Conservation (phyloP, 352 stramenopile species). For the Phytophthora idaei region DNA sequence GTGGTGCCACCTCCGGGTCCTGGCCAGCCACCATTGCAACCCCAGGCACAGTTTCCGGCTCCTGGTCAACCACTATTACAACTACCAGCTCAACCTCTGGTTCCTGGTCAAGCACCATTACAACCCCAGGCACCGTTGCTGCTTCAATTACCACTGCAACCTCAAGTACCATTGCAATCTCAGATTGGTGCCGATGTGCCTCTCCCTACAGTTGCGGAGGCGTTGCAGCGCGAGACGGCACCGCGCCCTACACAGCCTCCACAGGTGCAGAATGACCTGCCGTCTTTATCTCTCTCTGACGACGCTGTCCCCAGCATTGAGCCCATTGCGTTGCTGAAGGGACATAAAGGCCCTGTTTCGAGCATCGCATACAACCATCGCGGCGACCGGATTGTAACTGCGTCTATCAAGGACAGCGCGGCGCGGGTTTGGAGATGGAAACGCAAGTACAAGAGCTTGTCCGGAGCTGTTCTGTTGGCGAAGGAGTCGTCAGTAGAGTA, state of each 20-base stretch:
- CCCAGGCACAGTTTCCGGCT: background rate
- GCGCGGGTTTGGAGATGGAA: constrained; percentile 72
- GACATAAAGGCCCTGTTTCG: constrained; percentile 93
- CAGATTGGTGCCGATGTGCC: constrained; percentile 16
- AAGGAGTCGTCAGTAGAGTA: constrained; percentile 49
- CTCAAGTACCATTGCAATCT: constrained; percentile 8
- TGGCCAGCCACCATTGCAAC: constrained; percentile 13
- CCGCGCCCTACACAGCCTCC: constrained; percentile 51
- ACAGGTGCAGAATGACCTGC: constrained; percentile 56
- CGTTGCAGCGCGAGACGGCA: constrained; percentile 24
- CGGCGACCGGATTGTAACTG: constrained; percentile 93
- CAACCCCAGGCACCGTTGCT: constrained; percentile 10
- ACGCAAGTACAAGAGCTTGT: constrained; percentile 63
- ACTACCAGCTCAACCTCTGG: background rate
- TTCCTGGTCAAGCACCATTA: constrained; percentile 3
- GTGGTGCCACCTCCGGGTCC: constrained; percentile 4
- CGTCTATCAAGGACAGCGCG: constrained; percentile 94
- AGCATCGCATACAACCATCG: constrained; percentile 93
- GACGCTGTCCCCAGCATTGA: constrained; percentile 59
- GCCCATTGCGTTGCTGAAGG: constrained; percentile 72
- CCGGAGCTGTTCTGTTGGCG: constrained; percentile 51
- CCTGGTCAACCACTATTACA: constrained; percentile 5
- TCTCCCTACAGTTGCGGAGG: constrained; percentile 28
- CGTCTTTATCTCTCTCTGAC: constrained; percentile 50
- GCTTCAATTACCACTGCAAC: background rate